Evolutionary conservation across 352 stramenopile genomes (phyloP).

Genomic region (Pythium insidiosum): DNA sequence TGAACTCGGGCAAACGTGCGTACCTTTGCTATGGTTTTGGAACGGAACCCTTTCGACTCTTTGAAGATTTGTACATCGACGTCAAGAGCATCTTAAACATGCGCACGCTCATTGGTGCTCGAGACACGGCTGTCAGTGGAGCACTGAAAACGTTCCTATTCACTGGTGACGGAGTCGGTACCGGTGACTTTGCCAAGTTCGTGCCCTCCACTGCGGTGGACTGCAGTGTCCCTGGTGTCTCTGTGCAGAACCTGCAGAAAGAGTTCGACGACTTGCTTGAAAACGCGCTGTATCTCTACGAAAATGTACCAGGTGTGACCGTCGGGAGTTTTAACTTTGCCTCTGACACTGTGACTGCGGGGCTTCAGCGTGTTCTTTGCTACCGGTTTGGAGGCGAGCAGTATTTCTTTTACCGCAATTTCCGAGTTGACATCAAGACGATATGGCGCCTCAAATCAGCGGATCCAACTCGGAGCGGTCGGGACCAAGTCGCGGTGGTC

Average conservation of each 20-base stretch:
- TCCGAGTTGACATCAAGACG: slow-evolving; percentile 53
- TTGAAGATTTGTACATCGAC: slow-evolving; percentile 30
- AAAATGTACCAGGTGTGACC: slow-evolving; percentile 29
- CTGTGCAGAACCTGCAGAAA: slow-evolving; percentile 45
- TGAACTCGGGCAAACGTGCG: slow-evolving; percentile 44
- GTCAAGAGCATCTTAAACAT: slow-evolving; percentile 57
- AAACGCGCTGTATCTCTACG: slow-evolving; percentile 69
- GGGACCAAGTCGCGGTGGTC: slow-evolving; percentile 38
- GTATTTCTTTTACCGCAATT: slow-evolving; percentile 44
- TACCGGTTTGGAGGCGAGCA: slow-evolving; percentile 52
- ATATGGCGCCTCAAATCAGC: slow-evolving; percentile 31
- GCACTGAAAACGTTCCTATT: slow-evolving; percentile 58
- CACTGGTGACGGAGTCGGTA: slow-evolving; percentile 44
- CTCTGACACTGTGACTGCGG: slow-evolving; percentile 18
- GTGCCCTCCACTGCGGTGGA: slow-evolving; percentile 19
- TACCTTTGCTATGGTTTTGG: slow-evolving; percentile 64
- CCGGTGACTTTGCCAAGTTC: slow-evolving; percentile 58
- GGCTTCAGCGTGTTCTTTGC: slow-evolving; percentile 35
- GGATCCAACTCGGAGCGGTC: slow-evolving; percentile 11
- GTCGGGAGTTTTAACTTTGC: slow-evolving; percentile 41
- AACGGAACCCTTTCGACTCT: slow-evolving; percentile 45
- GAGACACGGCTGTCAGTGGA: slow-evolving; percentile 27
- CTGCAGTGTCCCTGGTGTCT: slow-evolving; percentile 29
- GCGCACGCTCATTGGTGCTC: slow-evolving; percentile 31
- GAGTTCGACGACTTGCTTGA: slow-evolving; percentile 53